These are phyloP conservation scores for Haematococcus lacustris DNA, from an alignment of 139 green algal species.

Conservation along the genomic window DNA sequence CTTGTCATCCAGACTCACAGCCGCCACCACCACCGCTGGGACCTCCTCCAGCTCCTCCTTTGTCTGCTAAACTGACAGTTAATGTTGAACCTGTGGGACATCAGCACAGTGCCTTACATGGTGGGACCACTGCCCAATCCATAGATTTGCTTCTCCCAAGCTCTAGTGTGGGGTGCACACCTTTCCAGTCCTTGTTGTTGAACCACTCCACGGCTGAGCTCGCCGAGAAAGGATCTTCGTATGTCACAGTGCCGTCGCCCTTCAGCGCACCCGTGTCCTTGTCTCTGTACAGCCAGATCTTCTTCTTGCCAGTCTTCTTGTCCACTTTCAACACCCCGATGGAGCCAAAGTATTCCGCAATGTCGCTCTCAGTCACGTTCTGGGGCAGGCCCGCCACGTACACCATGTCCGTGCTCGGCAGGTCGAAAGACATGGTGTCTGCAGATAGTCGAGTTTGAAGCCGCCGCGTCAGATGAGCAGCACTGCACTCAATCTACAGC, in stretches of 20 bases:
- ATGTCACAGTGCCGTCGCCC: conserved; percentile 62
- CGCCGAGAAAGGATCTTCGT: conserved; percentile 69
- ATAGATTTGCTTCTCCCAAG: too few species aligned
- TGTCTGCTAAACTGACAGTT: conserved; percentile 39
- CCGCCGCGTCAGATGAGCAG: background rate
- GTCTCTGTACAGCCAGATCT: conserved; percentile 54
- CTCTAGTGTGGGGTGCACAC: conserved; percentile 34
- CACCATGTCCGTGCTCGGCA: conserved; percentile 58
- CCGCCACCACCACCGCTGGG: conserved; percentile 1
- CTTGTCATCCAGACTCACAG: background rate
- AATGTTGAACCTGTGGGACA: conserved; percentile 48
- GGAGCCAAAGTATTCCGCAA: conserved; percentile 71
- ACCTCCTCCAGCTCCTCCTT: conserved; percentile 28
- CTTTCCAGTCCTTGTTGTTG: conserved; percentile 75
- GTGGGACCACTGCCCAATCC: too few species aligned
- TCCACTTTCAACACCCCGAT: conserved; percentile 55
- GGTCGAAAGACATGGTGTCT: conserved; percentile 52
- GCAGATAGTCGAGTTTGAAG: conserved; percentile 7
- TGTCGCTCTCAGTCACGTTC: conserved; percentile 50
- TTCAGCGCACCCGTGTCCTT: conserved; percentile 70
- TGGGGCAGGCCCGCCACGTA: conserved; percentile 54
- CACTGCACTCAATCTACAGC: too few species aligned
- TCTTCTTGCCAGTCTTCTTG: conserved; percentile 64
- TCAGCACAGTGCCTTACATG: too few species aligned
- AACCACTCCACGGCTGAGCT: conserved; percentile 73